These are phyloP conservation scores for Lathyrus sativus DNA, from an alignment of 306 rosid species.

Conservation along the genomic window DNA sequence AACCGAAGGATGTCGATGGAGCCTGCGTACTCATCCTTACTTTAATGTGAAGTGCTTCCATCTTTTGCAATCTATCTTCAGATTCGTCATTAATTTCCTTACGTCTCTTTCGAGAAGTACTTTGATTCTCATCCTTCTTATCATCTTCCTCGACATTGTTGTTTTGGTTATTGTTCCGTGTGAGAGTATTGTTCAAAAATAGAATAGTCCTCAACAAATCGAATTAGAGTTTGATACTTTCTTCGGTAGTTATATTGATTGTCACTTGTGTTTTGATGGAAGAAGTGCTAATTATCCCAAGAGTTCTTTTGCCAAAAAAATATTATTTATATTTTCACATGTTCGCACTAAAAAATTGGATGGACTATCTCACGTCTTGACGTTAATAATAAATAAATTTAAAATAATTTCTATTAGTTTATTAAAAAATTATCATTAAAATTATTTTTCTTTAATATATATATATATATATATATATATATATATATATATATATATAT, in stretches of 20 bases:
- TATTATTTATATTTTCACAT: too few relatives aligned
- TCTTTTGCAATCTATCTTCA: constrained; percentile 51
- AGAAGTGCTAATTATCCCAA: too few relatives aligned
- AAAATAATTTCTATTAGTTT: too few relatives aligned
- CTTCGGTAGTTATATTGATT: constrained; percentile 31
- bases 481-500: too few relatives aligned
- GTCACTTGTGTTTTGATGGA: too few relatives aligned
- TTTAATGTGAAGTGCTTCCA: constrained; percentile 47
- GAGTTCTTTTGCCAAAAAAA: too few relatives aligned
- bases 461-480: too few relatives aligned
- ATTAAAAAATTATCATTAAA: too few relatives aligned
- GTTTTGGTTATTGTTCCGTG: not conserved
- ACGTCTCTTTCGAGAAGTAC: constrained; percentile 44
- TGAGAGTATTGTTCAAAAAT: constrained; percentile 7
- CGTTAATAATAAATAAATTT: too few relatives aligned
- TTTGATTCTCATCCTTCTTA: not conserved
- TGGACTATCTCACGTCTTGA: too few relatives aligned
- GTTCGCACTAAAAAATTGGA: too few relatives aligned
- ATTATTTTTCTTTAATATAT: too few relatives aligned
- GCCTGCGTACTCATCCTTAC: constrained; percentile 19
- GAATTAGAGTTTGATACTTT: constrained; percentile 44
- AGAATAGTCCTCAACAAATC: constrained; percentile 49
- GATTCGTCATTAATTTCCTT: constrained; percentile 39
- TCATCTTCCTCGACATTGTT: constrained; percentile 9
- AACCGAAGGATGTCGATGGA: constrained; percentile 14